phyloP scores from a whole-genome alignment of 2,329 filamentous ascomycete genomes.

The Aspergillus fumigatiaffinis region DNA sequence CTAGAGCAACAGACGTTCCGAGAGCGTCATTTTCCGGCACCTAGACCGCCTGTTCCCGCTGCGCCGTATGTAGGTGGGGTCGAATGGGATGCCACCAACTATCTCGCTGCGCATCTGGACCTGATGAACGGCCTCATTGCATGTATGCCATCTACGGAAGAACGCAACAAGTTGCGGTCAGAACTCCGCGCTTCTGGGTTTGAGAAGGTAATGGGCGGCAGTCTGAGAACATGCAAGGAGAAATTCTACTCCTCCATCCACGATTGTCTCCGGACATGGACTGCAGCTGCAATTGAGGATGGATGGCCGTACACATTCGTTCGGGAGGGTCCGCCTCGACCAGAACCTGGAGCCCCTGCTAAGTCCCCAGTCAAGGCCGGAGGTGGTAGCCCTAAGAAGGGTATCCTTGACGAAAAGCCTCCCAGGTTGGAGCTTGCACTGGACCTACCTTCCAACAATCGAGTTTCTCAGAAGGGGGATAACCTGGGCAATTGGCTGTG shows the following conservation, averaged over 20 bases:
- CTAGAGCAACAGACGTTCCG: slow-evolving; percentile 23
- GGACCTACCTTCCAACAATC: slow-evolving; percentile 24
- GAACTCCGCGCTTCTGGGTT: slow-evolving; percentile 80
- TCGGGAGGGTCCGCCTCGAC: slow-evolving; percentile 49
- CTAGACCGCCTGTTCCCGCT: slow-evolving; percentile 84
- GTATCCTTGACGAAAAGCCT: slow-evolving; percentile 45
- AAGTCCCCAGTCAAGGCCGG: slow-evolving; percentile 47
- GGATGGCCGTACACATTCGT: slow-evolving; percentile 82
- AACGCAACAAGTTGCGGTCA: slow-evolving; percentile 73
- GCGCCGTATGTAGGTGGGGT: slow-evolving; percentile 95
- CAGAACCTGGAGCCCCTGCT: slow-evolving; percentile 34
- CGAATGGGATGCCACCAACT: slow-evolving; percentile 98
- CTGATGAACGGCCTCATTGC: slow-evolving; percentile 87
- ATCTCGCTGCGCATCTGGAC: slow-evolving; percentile 87
- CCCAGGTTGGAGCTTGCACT: slow-evolving; percentile 56
- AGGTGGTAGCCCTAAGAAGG: slow-evolving; percentile 43
- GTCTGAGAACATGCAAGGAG: slow-evolving; percentile 87
- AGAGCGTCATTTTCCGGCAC: slow-evolving; percentile 72
- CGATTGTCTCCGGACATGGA: slow-evolving; percentile 83
- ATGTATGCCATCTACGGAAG: slow-evolving; percentile 63
- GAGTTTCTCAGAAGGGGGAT: slow-evolving; percentile 21
- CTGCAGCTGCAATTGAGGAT: slow-evolving; percentile 80
- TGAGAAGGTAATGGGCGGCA: slow-evolving; percentile 83
- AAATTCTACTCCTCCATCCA: slow-evolving; percentile 95
- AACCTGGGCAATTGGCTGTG: slow-evolving; percentile 37